Percentiles rank a stretch among this genome's conserved stretches.
These are phyloP conservation scores for Leccinum subgranulosum DNA, from an alignment of 768 basidiomycete genomes.

Conservation along the genomic window DNA sequence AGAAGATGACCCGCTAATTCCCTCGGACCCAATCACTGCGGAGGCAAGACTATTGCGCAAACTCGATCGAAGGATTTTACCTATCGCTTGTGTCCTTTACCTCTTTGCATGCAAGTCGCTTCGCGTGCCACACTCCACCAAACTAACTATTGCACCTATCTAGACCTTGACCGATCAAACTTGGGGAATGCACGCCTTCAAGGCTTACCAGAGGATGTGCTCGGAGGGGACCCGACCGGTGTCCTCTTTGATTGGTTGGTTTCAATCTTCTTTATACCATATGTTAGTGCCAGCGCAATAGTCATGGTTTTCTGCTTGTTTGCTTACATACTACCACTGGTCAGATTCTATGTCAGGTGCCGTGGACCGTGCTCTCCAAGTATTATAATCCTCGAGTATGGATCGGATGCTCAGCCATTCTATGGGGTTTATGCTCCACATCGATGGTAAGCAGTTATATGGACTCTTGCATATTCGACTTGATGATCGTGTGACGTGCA, in stretches of 20 bases:
- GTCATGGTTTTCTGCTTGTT: background rate
- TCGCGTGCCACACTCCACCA: background rate
- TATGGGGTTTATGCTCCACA: constrained; percentile 73
- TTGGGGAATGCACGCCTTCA: constrained; percentile 77
- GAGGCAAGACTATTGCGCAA: constrained; percentile 60
- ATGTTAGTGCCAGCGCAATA: constrained; percentile 41
- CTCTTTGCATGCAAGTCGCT: constrained; percentile 65
- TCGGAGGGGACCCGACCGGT: constrained; percentile 68
- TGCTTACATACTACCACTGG: background rate
- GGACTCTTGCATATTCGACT: background rate
- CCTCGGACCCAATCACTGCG: constrained; percentile 26
- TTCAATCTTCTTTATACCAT: constrained; percentile 76
- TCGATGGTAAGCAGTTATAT: constrained; percentile 49
- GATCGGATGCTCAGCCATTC: constrained; percentile 64
- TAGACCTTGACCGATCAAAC: constrained; percentile 71
- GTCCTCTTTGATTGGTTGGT: constrained; percentile 75
- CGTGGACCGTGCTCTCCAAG: constrained; percentile 65
- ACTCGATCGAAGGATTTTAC: constrained; percentile 64
- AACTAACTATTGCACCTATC: background rate
- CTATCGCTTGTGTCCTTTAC: constrained; percentile 70
- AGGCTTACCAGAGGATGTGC: constrained; percentile 60
- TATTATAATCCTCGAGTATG: constrained; percentile 65
- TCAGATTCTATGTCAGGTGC: constrained; percentile 70
- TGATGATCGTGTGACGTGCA: background rate
- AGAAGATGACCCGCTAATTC: constrained; percentile 21